Evolutionary conservation across 768 basidiomycete genomes (phyloP).

Genomic region (Hericium coralloides): DNA sequence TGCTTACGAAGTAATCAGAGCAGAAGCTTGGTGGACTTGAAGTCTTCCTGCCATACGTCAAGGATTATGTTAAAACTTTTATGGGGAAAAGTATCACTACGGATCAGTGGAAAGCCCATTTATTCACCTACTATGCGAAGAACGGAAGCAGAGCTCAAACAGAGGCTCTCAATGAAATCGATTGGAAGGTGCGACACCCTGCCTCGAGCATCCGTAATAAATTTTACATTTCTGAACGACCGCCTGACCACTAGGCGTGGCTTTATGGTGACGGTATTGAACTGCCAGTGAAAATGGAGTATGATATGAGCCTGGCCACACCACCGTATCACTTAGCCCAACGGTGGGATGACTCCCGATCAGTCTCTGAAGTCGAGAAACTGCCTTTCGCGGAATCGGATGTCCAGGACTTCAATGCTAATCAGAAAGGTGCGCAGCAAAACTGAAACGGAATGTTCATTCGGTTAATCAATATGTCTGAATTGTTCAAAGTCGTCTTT

Average conservation of each 20-base stretch:
- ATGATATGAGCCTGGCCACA: constrained; percentile 63
- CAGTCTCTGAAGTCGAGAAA: constrained; percentile 30
- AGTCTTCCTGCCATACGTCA: constrained; percentile 76
- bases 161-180: constrained; percentile 54
- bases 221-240: neutral
- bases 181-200: constrained; percentile 61
- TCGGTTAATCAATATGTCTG: neutral
- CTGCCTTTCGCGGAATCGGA: constrained; percentile 54
- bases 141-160: constrained; percentile 54
- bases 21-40: constrained; percentile 72
- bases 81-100: constrained; percentile 80
- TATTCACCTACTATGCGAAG: constrained; percentile 60
- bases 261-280: constrained; percentile 68
- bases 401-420: constrained; percentile 54
- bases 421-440: constrained; percentile 56
- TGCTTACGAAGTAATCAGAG: constrained; percentile 31
- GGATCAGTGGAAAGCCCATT: constrained; percentile 71
- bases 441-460: neutral
- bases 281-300: constrained; percentile 67
- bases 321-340: constrained; percentile 64
- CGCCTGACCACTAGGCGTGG: constrained; percentile 47
- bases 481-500: constrained; percentile 55
- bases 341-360: constrained; percentile 62
- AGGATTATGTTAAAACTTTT: constrained; percentile 75
- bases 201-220: neutral